Conservation (phyloP, 495 filamentous ascomycete genomes). For the Penicillium atrosanguineum region DNA sequence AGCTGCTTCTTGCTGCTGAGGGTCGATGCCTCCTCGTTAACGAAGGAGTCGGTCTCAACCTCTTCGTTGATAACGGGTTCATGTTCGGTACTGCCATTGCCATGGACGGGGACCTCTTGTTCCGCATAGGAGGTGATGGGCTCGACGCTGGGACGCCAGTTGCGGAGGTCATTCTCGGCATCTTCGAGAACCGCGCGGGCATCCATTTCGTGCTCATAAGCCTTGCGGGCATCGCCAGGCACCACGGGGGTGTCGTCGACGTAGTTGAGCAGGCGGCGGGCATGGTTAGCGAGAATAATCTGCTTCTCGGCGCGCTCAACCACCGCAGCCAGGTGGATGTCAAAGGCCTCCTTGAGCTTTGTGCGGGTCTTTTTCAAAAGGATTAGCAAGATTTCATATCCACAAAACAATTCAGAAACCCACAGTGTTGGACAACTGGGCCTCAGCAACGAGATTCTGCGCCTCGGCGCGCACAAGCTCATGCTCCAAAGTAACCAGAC, state of each 20-base stretch:
- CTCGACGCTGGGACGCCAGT: constrained; percentile 53
- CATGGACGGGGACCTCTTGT: constrained; percentile 1
- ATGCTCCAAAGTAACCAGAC: constrained; percentile 82
- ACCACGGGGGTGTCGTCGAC: constrained; percentile 91
- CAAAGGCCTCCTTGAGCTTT: constrained; percentile 92
- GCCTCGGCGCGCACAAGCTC: constrained; percentile 94
- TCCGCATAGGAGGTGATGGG: constrained; percentile 10
- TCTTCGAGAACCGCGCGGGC: constrained; percentile 87
- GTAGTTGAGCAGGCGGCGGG: constrained; percentile 76
- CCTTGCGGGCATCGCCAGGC: constrained; percentile 71
- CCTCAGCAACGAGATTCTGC: constrained; percentile 92
- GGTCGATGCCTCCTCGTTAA: constrained; percentile 11
- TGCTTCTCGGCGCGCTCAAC: constrained; percentile 97
- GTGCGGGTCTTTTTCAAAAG: constrained; percentile 65
- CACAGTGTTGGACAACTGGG: constrained; percentile 92
- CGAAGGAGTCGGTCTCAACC: background rate
- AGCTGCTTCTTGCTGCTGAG: constrained; percentile 1
- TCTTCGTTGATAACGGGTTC: constrained; percentile 3
- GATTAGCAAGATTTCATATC: constrained; percentile 3
- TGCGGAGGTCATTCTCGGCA: constrained; percentile 80
- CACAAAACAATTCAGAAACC: background rate
- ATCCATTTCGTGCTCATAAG: constrained; percentile 60
- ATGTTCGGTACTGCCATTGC: background rate
- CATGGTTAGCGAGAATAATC: constrained; percentile 85
- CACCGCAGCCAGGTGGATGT: constrained; percentile 77